phyloP scores from a whole-genome alignment of 2,329 filamentous ascomycete species.

The Pestalotiopsis sp. region DNA sequence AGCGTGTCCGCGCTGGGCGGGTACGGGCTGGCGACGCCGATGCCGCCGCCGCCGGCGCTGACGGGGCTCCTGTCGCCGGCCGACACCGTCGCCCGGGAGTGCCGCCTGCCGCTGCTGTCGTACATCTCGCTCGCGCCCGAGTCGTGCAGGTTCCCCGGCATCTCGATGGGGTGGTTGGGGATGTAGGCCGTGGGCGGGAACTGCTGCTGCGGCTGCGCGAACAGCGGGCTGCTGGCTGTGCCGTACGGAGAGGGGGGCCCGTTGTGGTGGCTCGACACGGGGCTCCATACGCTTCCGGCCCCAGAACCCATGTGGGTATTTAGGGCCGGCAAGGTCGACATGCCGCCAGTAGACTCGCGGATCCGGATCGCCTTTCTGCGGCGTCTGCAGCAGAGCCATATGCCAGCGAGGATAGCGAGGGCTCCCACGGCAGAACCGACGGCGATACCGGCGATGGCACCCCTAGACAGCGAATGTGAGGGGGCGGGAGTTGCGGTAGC shows the following conservation, averaged over 20 bases:
- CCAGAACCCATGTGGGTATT: neutral
- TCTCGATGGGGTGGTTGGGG: slow-evolving; percentile 7
- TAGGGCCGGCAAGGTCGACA: neutral
- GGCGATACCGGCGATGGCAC: slow-evolving; percentile 35
- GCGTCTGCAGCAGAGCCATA: slow-evolving; percentile 33
- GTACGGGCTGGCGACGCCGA: neutral
- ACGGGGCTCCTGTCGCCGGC: neutral
- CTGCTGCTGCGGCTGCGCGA: neutral
- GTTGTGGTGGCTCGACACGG: neutral
- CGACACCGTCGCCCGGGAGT: neutral
- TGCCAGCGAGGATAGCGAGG: slow-evolving; percentile 25
- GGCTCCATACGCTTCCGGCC: neutral
- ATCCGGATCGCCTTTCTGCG: neutral
- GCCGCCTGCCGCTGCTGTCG: neutral
- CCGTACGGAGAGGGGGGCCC: neutral
- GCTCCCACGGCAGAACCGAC: slow-evolving; percentile 35
- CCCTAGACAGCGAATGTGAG: slow-evolving; percentile 27
- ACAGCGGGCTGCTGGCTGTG: neutral
- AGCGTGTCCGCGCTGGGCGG: neutral
- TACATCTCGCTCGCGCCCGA: slow-evolving; percentile 1
- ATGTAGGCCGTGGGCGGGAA: neutral
- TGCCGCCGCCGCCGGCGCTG: neutral
- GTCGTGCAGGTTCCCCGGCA: neutral
- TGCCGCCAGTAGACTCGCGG: neutral
- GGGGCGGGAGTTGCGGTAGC: neutral